A percentile compares a stretch with the other conserved stretches of the same genome.
Evolutionary conservation across 1,139 yeast species (phyloP).

Genomic region (Pichia sp.): DNA sequence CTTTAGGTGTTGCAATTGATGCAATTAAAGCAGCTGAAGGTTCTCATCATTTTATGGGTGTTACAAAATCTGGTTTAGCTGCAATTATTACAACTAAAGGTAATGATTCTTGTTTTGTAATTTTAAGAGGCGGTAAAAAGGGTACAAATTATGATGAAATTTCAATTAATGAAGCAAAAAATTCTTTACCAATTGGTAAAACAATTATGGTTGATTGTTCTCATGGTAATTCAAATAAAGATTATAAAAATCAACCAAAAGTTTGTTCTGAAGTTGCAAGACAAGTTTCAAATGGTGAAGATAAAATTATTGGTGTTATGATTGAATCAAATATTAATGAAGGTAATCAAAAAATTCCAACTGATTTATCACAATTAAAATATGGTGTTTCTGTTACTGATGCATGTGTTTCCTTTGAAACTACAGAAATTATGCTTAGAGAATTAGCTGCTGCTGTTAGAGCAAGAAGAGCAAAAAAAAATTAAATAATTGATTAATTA

Average conservation of each 20-base stretch:
- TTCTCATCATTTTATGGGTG: conserved; percentile 95
- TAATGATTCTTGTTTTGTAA: conserved; percentile 81
- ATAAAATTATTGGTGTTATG: conserved; percentile 84
- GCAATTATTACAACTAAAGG: conserved; percentile 96
- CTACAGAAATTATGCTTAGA: conserved; percentile 73
- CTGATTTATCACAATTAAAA: conserved; percentile 65
- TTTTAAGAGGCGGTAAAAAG: conserved; percentile 90
- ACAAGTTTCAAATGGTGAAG: conserved; percentile 79
- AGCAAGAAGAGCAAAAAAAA: conserved; percentile 52
- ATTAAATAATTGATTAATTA: not conserved
- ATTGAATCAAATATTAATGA: conserved; percentile 89
- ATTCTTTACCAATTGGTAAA: conserved; percentile 43
- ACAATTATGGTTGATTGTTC: conserved; percentile 93
- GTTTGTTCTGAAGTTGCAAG: conserved; percentile 74
- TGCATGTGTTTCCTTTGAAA: conserved; percentile 91
- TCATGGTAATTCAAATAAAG: conserved; percentile 93
- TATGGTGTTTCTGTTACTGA: conserved; percentile 97
- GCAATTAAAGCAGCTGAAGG: conserved; percentile 90
- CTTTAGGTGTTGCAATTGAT: conserved; percentile 86
- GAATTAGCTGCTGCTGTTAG: conserved; percentile 78
- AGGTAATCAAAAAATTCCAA: conserved; percentile 85
- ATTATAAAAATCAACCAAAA: conserved; percentile 89
- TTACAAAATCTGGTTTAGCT: conserved; percentile 92
- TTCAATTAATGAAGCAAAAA: conserved; percentile 72
- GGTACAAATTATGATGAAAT: conserved; percentile 88